Conservation (phyloP, 768 basidiomycete genomes). For the Zangia roseola region DNA sequence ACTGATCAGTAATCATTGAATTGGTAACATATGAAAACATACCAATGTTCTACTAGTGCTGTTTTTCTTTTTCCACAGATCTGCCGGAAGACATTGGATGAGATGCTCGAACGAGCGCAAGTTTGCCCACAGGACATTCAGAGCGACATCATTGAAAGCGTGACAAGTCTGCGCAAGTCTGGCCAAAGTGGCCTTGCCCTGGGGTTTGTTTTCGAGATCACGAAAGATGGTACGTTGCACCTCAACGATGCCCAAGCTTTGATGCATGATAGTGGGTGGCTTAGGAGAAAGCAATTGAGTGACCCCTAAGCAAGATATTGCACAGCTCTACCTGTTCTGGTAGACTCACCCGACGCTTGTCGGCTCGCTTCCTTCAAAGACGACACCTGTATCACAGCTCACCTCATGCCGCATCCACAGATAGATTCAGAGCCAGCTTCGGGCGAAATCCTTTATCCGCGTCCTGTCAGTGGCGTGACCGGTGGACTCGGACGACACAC, state of each 20-base stretch:
- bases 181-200: constrained; percentile 13
- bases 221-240: constrained; percentile 26
- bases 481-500: too few species aligned
- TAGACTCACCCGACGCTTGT: too few species aligned
- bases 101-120: constrained; percentile 22
- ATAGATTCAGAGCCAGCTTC: too few species aligned
- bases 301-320: too few species aligned
- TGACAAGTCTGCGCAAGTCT: constrained; percentile 28
- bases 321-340: too few species aligned
- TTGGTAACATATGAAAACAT: background rate
- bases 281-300: too few species aligned
- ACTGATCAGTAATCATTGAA: constrained; percentile 7
- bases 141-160: constrained; percentile 19
- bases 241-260: constrained; percentile 25
- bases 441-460: too few species aligned
- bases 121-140: constrained; percentile 25
- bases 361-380: too few species aligned
- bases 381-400: too few species aligned
- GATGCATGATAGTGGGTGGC: too few species aligned
- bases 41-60: constrained; percentile 9
- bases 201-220: constrained; percentile 4
- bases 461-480: too few species aligned
- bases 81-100: constrained; percentile 25
- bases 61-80: constrained; percentile 23
- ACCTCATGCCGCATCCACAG: too few species aligned